Conservation (phyloP, 106 monocot species). For the Alisma plantagoaquatica region DNA sequence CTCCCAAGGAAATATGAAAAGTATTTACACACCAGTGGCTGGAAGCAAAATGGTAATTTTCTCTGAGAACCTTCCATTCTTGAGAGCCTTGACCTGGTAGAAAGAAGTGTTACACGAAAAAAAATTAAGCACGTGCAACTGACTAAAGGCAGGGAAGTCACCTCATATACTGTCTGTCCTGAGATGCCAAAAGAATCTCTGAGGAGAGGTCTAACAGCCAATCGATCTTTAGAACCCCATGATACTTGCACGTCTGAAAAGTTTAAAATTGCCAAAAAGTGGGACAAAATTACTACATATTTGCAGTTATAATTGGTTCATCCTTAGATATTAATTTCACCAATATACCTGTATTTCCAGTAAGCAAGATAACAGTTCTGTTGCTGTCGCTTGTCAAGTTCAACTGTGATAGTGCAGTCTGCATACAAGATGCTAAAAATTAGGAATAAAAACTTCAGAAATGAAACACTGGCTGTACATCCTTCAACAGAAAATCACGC, state of each 20-base stretch:
- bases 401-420: too few relatives aligned
- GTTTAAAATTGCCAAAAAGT: too few relatives aligned
- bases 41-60: conserved; percentile 63
- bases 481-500: too few relatives aligned
- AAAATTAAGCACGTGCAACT: too few relatives aligned
- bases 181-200: conserved; percentile 35
- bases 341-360: conserved; percentile 91
- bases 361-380: conserved; percentile 41
- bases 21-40: conserved; percentile 48
- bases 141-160: conserved; percentile 9
- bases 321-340: too few relatives aligned
- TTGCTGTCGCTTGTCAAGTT: conserved; percentile 53
- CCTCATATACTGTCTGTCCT: conserved; percentile 47
- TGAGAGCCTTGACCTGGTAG: conserved; percentile 54
- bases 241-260: conserved; percentile 66
- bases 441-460: too few relatives aligned
- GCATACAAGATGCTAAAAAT: too few relatives aligned
- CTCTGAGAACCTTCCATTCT: conserved; percentile 39
- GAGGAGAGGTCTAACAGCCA: conserved; percentile 28
- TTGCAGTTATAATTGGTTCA: too few relatives aligned
- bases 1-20: too few relatives aligned
- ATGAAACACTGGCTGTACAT: too few relatives aligned
- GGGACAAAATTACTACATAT: too few relatives aligned
- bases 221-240: conserved; percentile 53
- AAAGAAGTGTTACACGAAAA: too few relatives aligned